Base-by-base conservation (phyloP, 805 yeast species). In the Limtongia smithiae region DNA sequence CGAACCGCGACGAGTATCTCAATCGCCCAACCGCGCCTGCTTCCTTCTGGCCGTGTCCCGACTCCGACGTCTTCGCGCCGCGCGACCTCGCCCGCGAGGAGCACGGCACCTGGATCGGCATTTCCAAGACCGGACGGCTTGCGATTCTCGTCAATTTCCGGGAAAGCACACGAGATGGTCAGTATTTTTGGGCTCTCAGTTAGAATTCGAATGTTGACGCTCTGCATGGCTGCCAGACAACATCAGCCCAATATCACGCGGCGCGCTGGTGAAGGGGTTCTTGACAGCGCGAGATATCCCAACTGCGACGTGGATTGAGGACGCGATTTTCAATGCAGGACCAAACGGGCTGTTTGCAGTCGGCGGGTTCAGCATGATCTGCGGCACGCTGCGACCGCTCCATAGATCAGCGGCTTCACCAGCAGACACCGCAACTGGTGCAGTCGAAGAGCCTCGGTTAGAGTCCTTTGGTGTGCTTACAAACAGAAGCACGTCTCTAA, bases 101-200 rank as follows among this genome's bases (percentile, higher is more conserved):
- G 47, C 86, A 79, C 55, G 97, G 98, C 1, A 86, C 97, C 0
- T 93, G 98, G 98, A 78, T 87, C 1, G 97, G 95, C 0, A 75
- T 84, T 1, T 74, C 79, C 35, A 70, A 70, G 27, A 63, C 59
- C 2, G 87, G 87, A 0, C 73, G 75, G 51, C 50, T 90, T 1
- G 85, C 94, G 0, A 84, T 84, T 2, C 72, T 91, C 24, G 81
- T 93, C 15, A 91, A 91, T 63, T 81, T 78, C 63, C 69, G 85
- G 41, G 93, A 84, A 58, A 65, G 67, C 5, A 48, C 55, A 6
- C 61, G 54, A 44, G 63, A 54, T 41, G 38, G 50, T 53, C 34
- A n/a, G 55, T 14, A 18, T 20, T 6, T 36, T 12, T 36, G 24
- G n/a, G 27, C 39, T 36, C 22, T 36, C 14, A 20, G 8, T 17